Percentiles rank a stretch among this genome's conserved stretches.
Evolutionary conservation across 1,139 yeast species (phyloP).

Genomic region (Kodamaea suecica): DNA sequence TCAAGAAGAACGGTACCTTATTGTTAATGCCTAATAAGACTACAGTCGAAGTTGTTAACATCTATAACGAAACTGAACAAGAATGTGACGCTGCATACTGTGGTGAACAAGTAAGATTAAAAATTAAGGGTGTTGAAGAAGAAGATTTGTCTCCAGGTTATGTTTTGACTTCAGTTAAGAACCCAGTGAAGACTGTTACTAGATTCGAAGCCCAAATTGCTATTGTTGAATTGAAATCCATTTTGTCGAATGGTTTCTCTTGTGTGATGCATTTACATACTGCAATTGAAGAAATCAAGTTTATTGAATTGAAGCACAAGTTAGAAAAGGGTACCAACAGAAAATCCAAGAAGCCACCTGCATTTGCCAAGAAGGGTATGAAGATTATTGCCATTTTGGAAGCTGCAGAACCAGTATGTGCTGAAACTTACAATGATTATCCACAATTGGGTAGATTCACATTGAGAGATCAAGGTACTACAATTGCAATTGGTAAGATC

Average conservation of each 20-base stretch:
- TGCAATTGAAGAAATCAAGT: conserved; percentile 91
- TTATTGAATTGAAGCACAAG: conserved; percentile 82
- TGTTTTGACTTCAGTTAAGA: conserved; percentile 78
- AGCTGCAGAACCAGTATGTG: conserved; percentile 81
- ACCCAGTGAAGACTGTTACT: conserved; percentile 89
- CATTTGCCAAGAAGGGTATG: conserved; percentile 99
- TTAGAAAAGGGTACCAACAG: conserved; percentile 96
- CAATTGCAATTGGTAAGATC: conserved; percentile 97
- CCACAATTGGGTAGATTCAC: conserved; percentile 98
- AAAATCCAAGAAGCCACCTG: conserved; percentile 94
- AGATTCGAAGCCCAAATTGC: conserved; percentile 95
- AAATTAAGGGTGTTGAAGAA: conserved; percentile 93
- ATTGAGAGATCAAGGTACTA: conserved; percentile 95
- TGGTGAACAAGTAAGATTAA: conserved; percentile 96
- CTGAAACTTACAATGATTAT: conserved; percentile 86
- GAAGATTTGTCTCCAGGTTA: conserved; percentile 92
- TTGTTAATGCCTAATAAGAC: conserved; percentile 90
- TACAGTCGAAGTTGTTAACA: conserved; percentile 77
- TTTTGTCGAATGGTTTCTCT: conserved; percentile 90
- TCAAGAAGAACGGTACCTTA: conserved; percentile 73
- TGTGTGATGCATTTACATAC: conserved; percentile 99
- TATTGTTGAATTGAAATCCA: conserved; percentile 91
- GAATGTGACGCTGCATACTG: conserved; percentile 88
- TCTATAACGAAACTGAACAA: conserved; percentile 91
- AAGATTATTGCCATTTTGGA: conserved; percentile 91